Percentiles rank a stretch among this genome's conserved stretches.
These are phyloP conservation scores for Volutella citrinella DNA, from an alignment of 2,329 filamentous ascomycete species.

Conservation along the genomic window DNA sequence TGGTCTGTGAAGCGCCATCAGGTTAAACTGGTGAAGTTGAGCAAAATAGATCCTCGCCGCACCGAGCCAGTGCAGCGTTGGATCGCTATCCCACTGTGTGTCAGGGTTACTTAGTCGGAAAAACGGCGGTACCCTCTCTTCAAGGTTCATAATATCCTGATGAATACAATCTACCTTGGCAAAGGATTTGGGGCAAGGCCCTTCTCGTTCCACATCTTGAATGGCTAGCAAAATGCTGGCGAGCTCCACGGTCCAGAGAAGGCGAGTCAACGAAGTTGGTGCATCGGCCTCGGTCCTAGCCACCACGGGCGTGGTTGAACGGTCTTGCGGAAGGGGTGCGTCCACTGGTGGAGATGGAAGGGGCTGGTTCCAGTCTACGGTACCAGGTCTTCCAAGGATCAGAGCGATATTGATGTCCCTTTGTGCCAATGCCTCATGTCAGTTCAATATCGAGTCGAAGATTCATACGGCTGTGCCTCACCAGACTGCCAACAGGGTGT, in stretches of 20 bases:
- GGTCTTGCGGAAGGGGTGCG: conserved; percentile 44
- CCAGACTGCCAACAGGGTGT: conserved; percentile 50
- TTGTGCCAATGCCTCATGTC: no score
- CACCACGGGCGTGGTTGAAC: conserved; percentile 45
- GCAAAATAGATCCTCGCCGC: conserved; percentile 44
- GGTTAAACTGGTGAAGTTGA: conserved; percentile 49
- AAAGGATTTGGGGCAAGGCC: conserved; percentile 52
- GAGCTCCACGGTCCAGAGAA: conserved; percentile 49
- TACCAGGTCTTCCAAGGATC: conserved; percentile 54
- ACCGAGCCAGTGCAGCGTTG: conserved; percentile 52
- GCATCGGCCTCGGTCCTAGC: conserved; percentile 48
- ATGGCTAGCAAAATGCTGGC: conserved; percentile 51
- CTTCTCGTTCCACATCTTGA: conserved; percentile 53
- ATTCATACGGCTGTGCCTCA: no score
- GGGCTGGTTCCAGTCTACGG: conserved; percentile 47
- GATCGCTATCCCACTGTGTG: conserved; percentile 51
- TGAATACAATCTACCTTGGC: conserved; percentile 53
- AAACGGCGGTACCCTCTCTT: conserved; percentile 46
- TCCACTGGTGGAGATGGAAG: conserved; percentile 53
- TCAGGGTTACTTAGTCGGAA: conserved; percentile 57
- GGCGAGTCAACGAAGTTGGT: conserved; percentile 54
- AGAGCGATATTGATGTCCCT: conserved; percentile 55
- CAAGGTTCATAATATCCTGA: conserved; percentile 44
- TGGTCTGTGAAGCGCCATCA: conserved; percentile 59
- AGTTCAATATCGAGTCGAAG: no score